Base-by-base conservation (phyloP, 306 rosid species). In the Crataegus laevigata region DNA sequence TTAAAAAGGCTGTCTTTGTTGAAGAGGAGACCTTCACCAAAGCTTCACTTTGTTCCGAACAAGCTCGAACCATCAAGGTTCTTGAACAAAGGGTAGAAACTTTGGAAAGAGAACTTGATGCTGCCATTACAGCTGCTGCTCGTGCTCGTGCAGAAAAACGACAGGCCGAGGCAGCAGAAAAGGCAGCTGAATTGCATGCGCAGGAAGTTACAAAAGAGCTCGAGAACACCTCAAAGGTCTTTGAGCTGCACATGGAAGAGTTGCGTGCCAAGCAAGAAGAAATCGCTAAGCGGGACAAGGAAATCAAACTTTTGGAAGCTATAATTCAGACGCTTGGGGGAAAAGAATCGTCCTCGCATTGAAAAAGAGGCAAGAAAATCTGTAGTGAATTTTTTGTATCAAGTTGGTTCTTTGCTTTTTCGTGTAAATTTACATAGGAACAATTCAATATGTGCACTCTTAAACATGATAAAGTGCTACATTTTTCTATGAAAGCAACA, bases 201-300 rank as follows among this genome's bases (percentile, higher is more conserved):
- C 91, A 78, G 12, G 90, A 91, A 59, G 82, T 91, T 83, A 90
- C 94, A 19, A 87, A 57, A 78, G 98, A 94, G 83, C 97, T 94
- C 5, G 98, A 94, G 88, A 94, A 91, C 88, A 94, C 97, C 75
- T 89, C 97, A 75, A 91, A 90, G 96, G 98, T 91, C 55, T 94
- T 94, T 85, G 84, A 89, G 81, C 84, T 94, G 76, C 98, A 94
- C 82, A 85, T 94, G 98, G 98, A 94, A 75, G 98, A 94, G 84
- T 79, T 94, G 78, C 96, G 97, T 0, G 77, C 93, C 29, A 90
- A 86, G 85, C 96, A 91, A 72, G 91, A 87, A 68, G 93, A 91
- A 85, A 94, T 94, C 26, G 8, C 80, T 15, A 91, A 91, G 85
- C 97, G 97, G n/a, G 97, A 92, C 69, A 71, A 81, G 55, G 97